phyloP scores from a whole-genome alignment of 352 stramenopile genomes.

The Globisporangium solare region DNA sequence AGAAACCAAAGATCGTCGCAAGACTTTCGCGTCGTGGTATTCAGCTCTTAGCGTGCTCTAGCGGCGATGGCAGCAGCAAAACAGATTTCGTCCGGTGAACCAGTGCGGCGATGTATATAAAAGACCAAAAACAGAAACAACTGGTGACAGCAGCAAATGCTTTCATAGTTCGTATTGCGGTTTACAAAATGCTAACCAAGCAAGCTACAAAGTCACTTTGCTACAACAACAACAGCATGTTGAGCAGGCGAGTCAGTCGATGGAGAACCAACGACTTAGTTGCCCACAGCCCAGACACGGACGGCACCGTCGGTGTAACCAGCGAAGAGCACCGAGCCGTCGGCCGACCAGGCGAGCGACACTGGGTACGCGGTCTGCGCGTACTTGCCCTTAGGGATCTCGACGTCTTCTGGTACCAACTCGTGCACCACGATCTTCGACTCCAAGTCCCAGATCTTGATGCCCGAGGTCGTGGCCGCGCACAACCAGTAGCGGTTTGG shows the following conservation, averaged over 20 bases:
- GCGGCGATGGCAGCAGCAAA: no score
- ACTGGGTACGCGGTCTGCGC: conserved; percentile 94
- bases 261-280: conserved; percentile 45
- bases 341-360: conserved; percentile 97
- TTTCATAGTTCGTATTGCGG: not conserved
- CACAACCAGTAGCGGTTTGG: conserved; percentile 99
- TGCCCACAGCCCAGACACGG: conserved; percentile 91
- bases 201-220: not conserved
- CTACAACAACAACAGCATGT: conserved; percentile 9
- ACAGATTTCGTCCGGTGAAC: no score
- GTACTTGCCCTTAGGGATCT: conserved; percentile 90
- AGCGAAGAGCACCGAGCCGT: conserved; percentile 98
- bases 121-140: no score
- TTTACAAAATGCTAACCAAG: not conserved
- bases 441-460: conserved; percentile 99
- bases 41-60: no score
- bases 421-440: conserved; percentile 99
- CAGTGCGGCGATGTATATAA: no score
- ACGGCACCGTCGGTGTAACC: conserved; percentile 99
- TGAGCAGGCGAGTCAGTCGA: not conserved
- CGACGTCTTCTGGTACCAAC: conserved; percentile 88
- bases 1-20: no score
- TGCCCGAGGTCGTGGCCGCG: conserved; percentile 96
- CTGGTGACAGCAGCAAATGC: not conserved
- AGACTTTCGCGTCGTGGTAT: no score